Percentiles rank a stretch among this genome's conserved stretches.
These are phyloP conservation scores for Saururus chinensis DNA, from an alignment of 164 flowering plant genomes.

Conservation along the genomic window DNA sequence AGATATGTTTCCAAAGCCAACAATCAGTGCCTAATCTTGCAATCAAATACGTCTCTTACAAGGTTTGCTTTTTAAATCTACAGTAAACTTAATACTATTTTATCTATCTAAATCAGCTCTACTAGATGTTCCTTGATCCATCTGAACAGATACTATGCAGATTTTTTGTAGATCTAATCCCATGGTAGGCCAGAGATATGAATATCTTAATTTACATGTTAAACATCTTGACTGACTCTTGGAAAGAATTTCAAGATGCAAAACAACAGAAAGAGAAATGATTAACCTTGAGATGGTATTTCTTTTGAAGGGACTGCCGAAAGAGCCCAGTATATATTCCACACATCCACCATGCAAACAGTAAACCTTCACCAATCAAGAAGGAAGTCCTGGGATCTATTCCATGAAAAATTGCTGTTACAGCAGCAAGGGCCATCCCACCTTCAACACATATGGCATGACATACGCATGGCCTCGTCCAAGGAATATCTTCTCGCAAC, in stretches of 20 bases:
- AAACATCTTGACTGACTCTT: neutral
- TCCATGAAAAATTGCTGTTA: conserved; percentile 62
- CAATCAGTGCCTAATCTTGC: too few relatives aligned
- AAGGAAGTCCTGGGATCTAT: conserved; percentile 72
- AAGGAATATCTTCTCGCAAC: conserved; percentile 67
- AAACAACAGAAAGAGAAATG: neutral
- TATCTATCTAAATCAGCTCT: too few relatives aligned
- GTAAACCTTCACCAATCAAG: conserved; percentile 66
- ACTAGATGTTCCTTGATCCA: too few relatives aligned
- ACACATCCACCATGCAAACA: conserved; percentile 96
- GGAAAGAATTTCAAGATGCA: neutral
- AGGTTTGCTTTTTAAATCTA: too few relatives aligned
- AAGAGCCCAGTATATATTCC: conserved; percentile 88
- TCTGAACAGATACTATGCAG: neutral
- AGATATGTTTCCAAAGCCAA: neutral
- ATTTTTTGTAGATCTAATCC: too few relatives aligned
- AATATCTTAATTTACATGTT: neutral
- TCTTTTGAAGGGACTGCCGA: conserved; percentile 75
- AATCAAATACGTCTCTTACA: too few relatives aligned
- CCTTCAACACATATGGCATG: conserved; percentile 93
- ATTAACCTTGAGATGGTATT: conserved; percentile 89
- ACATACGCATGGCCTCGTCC: conserved; percentile 72
- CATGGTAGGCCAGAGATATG: neutral
- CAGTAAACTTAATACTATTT: too few relatives aligned
- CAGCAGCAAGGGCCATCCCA: conserved; percentile 73